Conservation (phyloP, 202 grass and related monocot species). For the Carex sylvatica region DNA sequence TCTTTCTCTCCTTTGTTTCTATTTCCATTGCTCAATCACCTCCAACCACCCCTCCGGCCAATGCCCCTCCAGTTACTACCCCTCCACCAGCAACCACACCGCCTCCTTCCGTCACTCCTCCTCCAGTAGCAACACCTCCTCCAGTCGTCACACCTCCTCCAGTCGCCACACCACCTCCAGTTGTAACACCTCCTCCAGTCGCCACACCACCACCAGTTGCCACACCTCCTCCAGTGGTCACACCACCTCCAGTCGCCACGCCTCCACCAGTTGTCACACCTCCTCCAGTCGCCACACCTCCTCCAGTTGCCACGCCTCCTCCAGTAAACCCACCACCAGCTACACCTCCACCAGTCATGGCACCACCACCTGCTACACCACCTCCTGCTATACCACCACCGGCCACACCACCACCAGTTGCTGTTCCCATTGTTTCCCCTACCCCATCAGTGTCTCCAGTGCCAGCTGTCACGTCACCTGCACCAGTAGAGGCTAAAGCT, state of each 20-base stretch:
- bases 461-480: slow-evolving; percentile 30
- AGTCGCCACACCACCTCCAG: not conserved
- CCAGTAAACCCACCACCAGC: slow-evolving; percentile 41
- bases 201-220: slow-evolving; percentile 36
- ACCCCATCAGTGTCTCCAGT: slow-evolving; percentile 39
- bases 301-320: slow-evolving; percentile 10
- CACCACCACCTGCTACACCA: slow-evolving; percentile 15
- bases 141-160: slow-evolving; percentile 22
- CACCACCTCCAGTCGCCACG: slow-evolving; percentile 24
- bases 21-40: slow-evolving; percentile 60
- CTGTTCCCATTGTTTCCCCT: slow-evolving; percentile 29
- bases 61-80: slow-evolving; percentile 13
- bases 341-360: slow-evolving; percentile 1
- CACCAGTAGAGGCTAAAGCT: slow-evolving; percentile 35
- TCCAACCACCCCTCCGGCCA: slow-evolving; percentile 32
- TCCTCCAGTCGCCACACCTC: slow-evolving; percentile 23
- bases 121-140: slow-evolving; percentile 27
- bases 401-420: slow-evolving; percentile 30
- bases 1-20: slow-evolving; percentile 50
- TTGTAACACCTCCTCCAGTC: slow-evolving; percentile 24
- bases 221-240: slow-evolving; percentile 26
- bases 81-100: slow-evolving; percentile 18
- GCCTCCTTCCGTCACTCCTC: slow-evolving; percentile 25
- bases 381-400: slow-evolving; percentile 31
- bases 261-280: slow-evolving; percentile 28